Conservation (phyloP, 202 grass and related monocot species). For the Digitaria exilis region DNA sequence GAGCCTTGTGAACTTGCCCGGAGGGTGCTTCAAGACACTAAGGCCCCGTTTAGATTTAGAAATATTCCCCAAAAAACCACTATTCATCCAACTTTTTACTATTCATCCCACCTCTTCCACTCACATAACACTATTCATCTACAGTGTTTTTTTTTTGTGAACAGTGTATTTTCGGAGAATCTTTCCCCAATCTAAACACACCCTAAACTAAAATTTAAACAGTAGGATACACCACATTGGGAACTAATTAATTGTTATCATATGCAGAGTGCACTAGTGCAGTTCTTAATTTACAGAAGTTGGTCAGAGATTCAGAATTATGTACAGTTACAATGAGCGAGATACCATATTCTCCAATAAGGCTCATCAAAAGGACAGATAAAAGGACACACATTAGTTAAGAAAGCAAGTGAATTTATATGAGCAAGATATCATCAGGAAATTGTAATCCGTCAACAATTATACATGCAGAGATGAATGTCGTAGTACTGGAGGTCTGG, state of each 20-base stretch:
- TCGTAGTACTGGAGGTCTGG: conserved; percentile 26
- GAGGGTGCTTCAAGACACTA: conserved; percentile 33
- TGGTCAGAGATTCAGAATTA: conserved; percentile 32
- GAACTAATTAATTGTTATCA: conserved; percentile 48
- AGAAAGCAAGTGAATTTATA: conserved; percentile 36
- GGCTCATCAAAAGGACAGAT: background rate
- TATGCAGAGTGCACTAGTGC: conserved; percentile 34
- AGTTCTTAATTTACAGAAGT: conserved; percentile 20
- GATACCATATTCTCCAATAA: conserved; percentile 21
- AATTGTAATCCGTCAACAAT: conserved; percentile 39
- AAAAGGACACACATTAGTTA: conserved; percentile 13
- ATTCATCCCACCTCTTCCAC: no score
- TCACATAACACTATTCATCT: no score
- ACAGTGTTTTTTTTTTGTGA: no score
- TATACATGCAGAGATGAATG: conserved; percentile 29
- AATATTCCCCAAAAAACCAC: no score
- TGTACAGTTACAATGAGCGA: conserved; percentile 16
- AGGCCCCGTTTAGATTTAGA: no score
- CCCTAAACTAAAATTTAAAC: background rate
- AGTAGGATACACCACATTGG: conserved; percentile 8
- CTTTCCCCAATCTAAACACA: no score
- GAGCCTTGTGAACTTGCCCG: conserved; percentile 34
- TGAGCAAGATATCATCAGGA: conserved; percentile 37
- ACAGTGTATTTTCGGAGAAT: no score
- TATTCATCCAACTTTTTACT: no score